These are phyloP conservation scores for Colletotrichum sp. DNA, from an alignment of 2,329 filamentous ascomycete genomes.

Conservation along the genomic window DNA sequence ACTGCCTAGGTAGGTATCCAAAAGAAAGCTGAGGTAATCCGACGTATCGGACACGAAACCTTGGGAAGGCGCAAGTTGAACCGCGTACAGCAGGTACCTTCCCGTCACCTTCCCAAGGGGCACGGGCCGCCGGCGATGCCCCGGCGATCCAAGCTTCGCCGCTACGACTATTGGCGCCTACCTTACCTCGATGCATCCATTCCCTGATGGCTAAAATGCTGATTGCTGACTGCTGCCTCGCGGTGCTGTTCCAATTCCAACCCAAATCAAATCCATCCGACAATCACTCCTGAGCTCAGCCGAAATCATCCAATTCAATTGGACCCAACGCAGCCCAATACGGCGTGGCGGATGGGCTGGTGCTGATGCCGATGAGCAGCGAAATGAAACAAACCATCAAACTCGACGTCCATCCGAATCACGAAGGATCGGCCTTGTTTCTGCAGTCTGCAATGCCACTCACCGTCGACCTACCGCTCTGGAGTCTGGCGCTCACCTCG, in stretches of 20 bases:
- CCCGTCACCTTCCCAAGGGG: neutral
- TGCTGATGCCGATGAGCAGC: neutral
- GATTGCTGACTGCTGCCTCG: neutral
- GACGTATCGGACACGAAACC: neutral
- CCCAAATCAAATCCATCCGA: neutral
- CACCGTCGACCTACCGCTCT: neutral
- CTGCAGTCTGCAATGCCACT: neutral
- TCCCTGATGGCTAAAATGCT: neutral
- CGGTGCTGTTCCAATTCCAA: neutral
- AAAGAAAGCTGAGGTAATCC: neutral
- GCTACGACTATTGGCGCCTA: neutral
- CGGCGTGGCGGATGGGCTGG: neutral
- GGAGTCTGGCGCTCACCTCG: neutral
- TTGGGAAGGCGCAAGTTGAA: neutral
- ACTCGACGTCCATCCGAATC: neutral
- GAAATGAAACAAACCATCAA: neutral
- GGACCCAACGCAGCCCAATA: neutral
- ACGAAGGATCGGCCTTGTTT: constrained; percentile 2
- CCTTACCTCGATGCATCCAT: neutral
- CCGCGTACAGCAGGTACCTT: neutral
- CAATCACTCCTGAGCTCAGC: neutral
- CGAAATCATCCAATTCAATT: neutral
- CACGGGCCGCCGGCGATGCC: constrained; percentile 4
- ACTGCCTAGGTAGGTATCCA: neutral
- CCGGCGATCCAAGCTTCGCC: constrained; percentile 4